phyloP scores from a whole-genome alignment of 192 early-diverging fungal species.

The Lunasporangiospora selenospora region DNA sequence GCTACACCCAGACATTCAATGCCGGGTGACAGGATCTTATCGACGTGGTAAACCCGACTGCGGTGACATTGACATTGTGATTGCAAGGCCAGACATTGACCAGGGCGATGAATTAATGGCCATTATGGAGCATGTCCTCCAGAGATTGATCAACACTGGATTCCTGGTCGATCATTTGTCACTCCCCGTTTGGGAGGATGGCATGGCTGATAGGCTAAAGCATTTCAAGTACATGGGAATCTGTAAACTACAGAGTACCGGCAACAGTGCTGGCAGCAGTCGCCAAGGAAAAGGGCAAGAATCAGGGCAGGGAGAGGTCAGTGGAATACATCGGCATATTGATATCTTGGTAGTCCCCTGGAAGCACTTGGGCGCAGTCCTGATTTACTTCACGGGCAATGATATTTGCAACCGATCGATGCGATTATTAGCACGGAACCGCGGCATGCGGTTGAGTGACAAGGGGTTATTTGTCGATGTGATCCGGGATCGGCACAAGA shows the following conservation, averaged over 20 bases:
- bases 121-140: conserved; percentile 34
- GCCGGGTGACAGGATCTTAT: conserved; percentile 45
- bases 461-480: conserved; percentile 46
- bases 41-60: conserved; percentile 42
- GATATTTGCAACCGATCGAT: conserved; percentile 53
- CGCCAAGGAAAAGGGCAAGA: too few species aligned
- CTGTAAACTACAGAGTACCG: conserved; percentile 22
- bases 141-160: conserved; percentile 12
- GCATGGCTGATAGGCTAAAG: conserved; percentile 10
- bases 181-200: conserved; percentile 11
- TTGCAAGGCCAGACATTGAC: conserved; percentile 37
- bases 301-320: conserved; percentile 11
- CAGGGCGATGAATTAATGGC: conserved; percentile 22
- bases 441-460: conserved; percentile 44
- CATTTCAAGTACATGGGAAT: conserved; percentile 52
- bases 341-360: conserved; percentile 41
- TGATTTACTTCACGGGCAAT: conserved; percentile 47
- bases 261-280: too few species aligned
- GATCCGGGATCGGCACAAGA: conserved; percentile 18
- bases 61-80: conserved; percentile 51
- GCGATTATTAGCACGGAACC: conserved; percentile 45
- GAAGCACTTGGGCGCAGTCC: conserved; percentile 36
- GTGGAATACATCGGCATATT: conserved; percentile 32
- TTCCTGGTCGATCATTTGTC: conserved; percentile 41
- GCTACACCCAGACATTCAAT: conserved; percentile 35